Evolutionary conservation across 208 protist species (phyloP).

Genomic region (Leishmania arabica): DNA sequence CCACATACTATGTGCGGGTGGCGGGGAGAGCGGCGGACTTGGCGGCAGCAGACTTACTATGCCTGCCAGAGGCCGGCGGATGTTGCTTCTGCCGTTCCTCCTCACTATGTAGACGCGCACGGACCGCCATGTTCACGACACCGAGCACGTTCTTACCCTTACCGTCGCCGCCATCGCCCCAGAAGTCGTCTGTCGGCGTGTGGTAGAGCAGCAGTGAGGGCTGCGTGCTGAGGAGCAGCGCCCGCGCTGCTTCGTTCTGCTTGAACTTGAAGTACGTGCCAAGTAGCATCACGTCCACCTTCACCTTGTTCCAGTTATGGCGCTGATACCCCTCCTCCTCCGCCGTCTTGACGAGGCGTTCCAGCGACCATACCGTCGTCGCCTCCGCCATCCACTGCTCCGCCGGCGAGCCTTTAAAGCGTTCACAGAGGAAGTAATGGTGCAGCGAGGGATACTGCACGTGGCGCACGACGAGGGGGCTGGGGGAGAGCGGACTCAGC

Average conservation of each 20-base stretch:
- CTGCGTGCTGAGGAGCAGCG: slow-evolving; percentile 65
- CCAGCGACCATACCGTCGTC: slow-evolving; percentile 77
- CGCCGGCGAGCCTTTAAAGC: slow-evolving; percentile 62
- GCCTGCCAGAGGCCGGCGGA: slow-evolving; percentile 8
- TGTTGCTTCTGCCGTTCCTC: slow-evolving; percentile 34
- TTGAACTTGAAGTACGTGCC: slow-evolving; percentile 91
- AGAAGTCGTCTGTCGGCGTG: slow-evolving; percentile 81
- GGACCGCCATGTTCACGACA: slow-evolving; percentile 76
- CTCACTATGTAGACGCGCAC: slow-evolving; percentile 49
- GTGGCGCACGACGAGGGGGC: slow-evolving; percentile 79
- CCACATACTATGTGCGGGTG: background rate
- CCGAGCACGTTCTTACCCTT: slow-evolving; percentile 85
- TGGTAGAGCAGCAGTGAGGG: slow-evolving; percentile 76
- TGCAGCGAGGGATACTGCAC: slow-evolving; percentile 80
- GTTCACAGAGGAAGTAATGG: slow-evolving; percentile 87
- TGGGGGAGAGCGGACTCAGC: slow-evolving; percentile 80
- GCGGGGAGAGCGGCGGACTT: background rate
- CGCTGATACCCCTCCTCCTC: slow-evolving; percentile 67
- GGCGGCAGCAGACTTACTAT: background rate
- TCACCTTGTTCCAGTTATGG: slow-evolving; percentile 79
- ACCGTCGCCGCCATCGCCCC: slow-evolving; percentile 84
- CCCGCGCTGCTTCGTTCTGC: slow-evolving; percentile 70
- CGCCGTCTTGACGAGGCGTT: slow-evolving; percentile 69
- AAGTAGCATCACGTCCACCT: slow-evolving; percentile 88
- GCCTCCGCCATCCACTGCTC: slow-evolving; percentile 58